phyloP scores from a whole-genome alignment of 106 monocot species.

The Cymbidium sinense region DNA sequence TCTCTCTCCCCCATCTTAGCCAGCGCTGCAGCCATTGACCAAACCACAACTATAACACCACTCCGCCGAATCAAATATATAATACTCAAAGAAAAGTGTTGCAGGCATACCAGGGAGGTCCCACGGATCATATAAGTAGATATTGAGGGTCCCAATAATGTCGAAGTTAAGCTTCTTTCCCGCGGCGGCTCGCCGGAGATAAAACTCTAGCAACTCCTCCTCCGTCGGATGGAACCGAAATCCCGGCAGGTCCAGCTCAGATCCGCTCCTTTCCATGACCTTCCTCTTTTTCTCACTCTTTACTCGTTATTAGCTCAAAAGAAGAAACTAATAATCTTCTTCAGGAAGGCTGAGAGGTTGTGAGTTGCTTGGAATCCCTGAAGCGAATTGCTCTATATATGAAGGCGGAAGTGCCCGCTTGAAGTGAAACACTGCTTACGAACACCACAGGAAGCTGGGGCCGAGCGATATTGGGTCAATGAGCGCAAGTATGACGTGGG shows the following conservation, averaged over 20 bases:
- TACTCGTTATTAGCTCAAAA: neutral
- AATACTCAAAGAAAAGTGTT: neutral
- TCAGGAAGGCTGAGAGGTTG: neutral
- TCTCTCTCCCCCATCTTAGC: conserved; percentile 63
- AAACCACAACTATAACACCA: neutral
- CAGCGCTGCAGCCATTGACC: conserved; percentile 15
- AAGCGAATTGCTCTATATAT: neutral
- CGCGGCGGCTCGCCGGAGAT: conserved; percentile 36
- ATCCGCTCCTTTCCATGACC: conserved; percentile 4
- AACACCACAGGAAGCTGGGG: neutral
- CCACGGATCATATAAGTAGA: conserved; percentile 73
- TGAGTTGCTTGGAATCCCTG: neutral
- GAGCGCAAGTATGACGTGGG: neutral
- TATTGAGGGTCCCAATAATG: conserved; percentile 56
- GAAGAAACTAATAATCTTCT: neutral
- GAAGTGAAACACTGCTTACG: neutral
- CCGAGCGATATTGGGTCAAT: neutral
- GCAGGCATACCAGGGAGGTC: conserved; percentile 49
- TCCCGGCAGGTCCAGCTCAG: conserved; percentile 52
- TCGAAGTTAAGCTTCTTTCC: conserved; percentile 42
- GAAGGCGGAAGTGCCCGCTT: neutral
- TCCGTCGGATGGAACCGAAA: conserved; percentile 92
- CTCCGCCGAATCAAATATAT: neutral
- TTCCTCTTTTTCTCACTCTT: neutral
- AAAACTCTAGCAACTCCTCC: conserved; percentile 80